These are phyloP conservation scores for Staphylotrichum longicolle DNA, from an alignment of 495 filamentous ascomycete species.

Conservation along the genomic window DNA sequence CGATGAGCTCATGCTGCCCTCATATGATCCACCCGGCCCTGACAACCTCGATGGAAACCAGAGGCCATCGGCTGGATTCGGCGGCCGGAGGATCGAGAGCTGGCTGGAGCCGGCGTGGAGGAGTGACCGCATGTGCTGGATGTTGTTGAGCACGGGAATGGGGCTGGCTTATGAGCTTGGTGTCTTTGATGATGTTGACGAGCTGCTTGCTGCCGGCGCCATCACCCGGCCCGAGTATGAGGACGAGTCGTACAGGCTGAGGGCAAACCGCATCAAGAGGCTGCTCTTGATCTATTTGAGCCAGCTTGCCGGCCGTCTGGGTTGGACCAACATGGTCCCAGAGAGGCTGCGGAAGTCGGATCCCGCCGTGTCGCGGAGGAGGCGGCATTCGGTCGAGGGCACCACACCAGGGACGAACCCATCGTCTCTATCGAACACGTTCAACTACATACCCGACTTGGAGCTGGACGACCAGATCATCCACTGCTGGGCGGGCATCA, in stretches of 20 bases:
- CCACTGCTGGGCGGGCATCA: conserved; percentile 88
- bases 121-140: conserved; percentile 98
- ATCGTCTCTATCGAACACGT: conserved; percentile 50
- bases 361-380: conserved; percentile 43
- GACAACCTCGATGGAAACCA: conserved; percentile 47
- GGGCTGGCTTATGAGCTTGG: conserved; percentile 90
- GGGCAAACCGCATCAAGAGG: conserved; percentile 78
- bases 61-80: conserved; percentile 49
- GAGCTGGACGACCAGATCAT: conserved; percentile 74
- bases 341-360: conserved; percentile 54
- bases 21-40: conserved; percentile 46
- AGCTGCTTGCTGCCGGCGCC: conserved; percentile 50
- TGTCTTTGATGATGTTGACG: conserved; percentile 83
- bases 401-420: conserved; percentile 55
- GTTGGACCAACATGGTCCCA: conserved; percentile 91
- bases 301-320: conserved; percentile 86
- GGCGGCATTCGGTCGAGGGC: conserved; percentile 48
- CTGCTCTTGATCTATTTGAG: conserved; percentile 85
- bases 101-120: conserved; percentile 97
- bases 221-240: conserved; percentile 59
- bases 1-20: conserved; percentile 57
- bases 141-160: conserved; percentile 87
- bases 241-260: conserved; percentile 69
- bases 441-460: conserved; percentile 57
- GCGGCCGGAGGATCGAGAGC: conserved; percentile 76